Evolutionary conservation across 208 protist species (phyloP).

Genomic region (Histomonas meleagridis): DNA sequence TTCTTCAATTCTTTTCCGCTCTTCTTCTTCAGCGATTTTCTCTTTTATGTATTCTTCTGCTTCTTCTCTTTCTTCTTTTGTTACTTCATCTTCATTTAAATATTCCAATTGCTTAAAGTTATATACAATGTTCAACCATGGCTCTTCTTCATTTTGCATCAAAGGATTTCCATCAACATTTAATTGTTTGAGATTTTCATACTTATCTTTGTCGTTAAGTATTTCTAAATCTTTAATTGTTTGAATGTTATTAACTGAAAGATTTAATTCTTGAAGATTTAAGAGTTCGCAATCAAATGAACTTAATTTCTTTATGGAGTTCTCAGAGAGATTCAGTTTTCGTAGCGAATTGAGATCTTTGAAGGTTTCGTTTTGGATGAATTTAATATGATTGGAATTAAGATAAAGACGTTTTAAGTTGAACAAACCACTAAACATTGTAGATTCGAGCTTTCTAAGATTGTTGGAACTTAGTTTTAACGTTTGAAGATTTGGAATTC

Average conservation of each 20-base stretch:
- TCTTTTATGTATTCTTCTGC: not conserved
- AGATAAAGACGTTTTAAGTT: not conserved
- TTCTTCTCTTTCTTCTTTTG: not conserved
- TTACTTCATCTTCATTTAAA: conserved; percentile 1
- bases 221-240: not conserved
- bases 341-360: not conserved
- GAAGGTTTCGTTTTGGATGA: not conserved
- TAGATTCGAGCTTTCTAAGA: not conserved
- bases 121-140: not conserved
- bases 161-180: not conserved
- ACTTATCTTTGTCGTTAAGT: not conserved
- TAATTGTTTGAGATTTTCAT: not conserved
- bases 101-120: not conserved
- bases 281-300: not conserved
- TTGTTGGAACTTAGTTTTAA: not conserved
- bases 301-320: not conserved
- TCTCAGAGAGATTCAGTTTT: not conserved
- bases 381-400: conserved; percentile 13
- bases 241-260: not conserved
- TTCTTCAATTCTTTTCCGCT: not conserved
- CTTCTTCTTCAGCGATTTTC: not conserved
- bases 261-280: not conserved
- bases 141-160: not conserved
- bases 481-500: not conserved
- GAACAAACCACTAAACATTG: not conserved